Evolutionary conservation across 805 yeast genomes (phyloP), one percentile per base, ranked within the genome.

Genomic region (Komagataella ulmi): DNA sequence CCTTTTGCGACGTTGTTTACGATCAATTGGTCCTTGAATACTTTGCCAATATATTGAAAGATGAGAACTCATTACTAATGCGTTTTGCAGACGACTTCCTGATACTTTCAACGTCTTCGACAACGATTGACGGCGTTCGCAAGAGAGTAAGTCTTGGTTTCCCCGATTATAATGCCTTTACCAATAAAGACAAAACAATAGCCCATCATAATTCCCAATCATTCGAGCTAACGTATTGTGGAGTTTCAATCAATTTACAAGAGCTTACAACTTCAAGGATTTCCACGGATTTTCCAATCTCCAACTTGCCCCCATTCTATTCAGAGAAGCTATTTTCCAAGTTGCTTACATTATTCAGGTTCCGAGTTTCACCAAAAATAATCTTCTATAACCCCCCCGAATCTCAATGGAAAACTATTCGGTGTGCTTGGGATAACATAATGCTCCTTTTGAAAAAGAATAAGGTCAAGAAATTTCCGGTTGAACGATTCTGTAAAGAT

Each of bases 11-110:
- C 55, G 56, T 88, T 1, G 75, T 86, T 0, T 84, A 85, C 58
- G 88, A 85, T 58, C 70, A 74, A 1, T 60, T 90, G 30, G 73
- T 85, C 8, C 69, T 71, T 24, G 67, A 70, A 19, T 56, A 59
- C 12, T 61, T 69, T 51, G 49, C 56, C 6, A 59, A 60, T 45
- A 45, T 24, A 21, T 23, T 62, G n/a, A 43, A 54, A 1, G 50
- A 57, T 5, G 58, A 64, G 2, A 52, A 57, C 1, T 65, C 74
- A 14, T 53, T 74, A 2, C 61, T 88, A 2, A 52, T 88, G 6
- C 66, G 97, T 51, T 63, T 87, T 18, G 95, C 88, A 0, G 98
- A 90, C 65, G 98, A 90, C 62, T 90, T 90, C 59, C 61, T 90
- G 24, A 70, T 88, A n/a, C 65, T 90, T 0, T 75, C 93, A 0